Evolutionary conservation across 2,329 filamentous ascomycete genomes (phyloP).

Genomic region (Colletotrichum sp.): DNA sequence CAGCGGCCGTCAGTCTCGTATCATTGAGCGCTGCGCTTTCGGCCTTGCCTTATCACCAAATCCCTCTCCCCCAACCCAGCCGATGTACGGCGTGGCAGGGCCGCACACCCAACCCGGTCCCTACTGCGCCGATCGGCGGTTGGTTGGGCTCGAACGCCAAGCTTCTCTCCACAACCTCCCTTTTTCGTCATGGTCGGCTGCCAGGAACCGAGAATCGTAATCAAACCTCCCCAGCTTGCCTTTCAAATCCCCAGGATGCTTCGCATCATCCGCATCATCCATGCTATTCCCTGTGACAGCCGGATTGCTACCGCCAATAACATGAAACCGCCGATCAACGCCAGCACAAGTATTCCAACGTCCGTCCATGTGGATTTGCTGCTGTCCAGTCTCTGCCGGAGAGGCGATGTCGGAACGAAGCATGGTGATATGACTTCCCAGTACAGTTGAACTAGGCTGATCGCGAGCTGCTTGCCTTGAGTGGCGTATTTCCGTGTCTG

Average conservation of each 20-base stretch:
- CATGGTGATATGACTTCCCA: conserved; percentile 8
- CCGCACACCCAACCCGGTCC: background rate
- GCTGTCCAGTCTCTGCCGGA: conserved; percentile 1
- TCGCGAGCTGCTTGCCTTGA: conserved; percentile 8
- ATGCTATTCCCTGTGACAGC: background rate
- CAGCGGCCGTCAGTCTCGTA: conserved; percentile 10
- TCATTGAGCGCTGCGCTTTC: conserved; percentile 15
- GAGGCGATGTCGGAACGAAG: conserved; percentile 16
- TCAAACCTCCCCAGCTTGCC: background rate
- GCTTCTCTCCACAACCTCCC: background rate
- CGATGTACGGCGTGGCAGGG: conserved; percentile 3
- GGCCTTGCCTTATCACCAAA: conserved; percentile 8
- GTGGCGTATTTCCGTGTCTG: background rate
- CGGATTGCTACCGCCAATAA: conserved; percentile 4
- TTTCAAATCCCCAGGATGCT: background rate
- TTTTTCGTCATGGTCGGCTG: conserved; percentile 8
- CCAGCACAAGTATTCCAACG: background rate
- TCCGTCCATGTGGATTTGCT: conserved; percentile 11
- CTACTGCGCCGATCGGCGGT: conserved; percentile 9
- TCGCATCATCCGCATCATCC: background rate
- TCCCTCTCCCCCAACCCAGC: conserved; percentile 15
- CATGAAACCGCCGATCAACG: background rate
- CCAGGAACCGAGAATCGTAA: conserved; percentile 10
- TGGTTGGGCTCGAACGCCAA: conserved; percentile 8
- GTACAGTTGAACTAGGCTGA: background rate